Base-by-base conservation (phyloP, 1,139 yeast species). In the Saccharomyces hybrid region DNA sequence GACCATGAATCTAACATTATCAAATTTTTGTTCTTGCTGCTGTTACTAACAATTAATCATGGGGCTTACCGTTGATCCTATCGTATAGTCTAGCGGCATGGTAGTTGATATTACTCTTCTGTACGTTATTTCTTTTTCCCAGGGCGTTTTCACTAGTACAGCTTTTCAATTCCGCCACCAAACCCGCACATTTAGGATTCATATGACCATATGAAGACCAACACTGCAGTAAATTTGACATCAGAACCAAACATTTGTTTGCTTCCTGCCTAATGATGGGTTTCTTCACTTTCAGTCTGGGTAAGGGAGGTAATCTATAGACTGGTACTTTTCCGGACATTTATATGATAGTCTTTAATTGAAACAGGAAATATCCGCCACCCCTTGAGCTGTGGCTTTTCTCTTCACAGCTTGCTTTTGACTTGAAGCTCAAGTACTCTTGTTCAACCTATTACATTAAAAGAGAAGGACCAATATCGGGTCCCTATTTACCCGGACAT, bases 191-290 rank as follows among this genome's bases (percentile, higher is more conserved):
- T 49, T 74, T 78, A 11, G 78, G 73, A 25, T 86, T 77, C 56
- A 93, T 93, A 71, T 89, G 96, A 52, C 95, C 93, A 73, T 89
- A 88, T 32, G 96, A 88, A 3, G 97, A 95, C 98, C 98, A 91
- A 73, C 98, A 91, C 76, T 87, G 88, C 64, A 91, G 77, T 70
- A 91, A 77, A 50, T 88, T 85, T 5, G 95, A 84, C 93, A 91
- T 87, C 60, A 86, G 75, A 54, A 88, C 89, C 59, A 83, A 73
- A 69, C 97, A 90, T 58, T 88, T 84, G 61, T 87, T 71, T 73
- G 82, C 72, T 75, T 76, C 78, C 69, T 80, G 82, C 60, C 76
- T 78, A 57, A 76, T 73, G 38, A 78, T 76, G 29, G 88, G 83
- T 60, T 81, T 82, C 70, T 86, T 84, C 57, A 86, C 88, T 70